These are phyloP conservation scores for Emergomyces pasteurianus DNA, from an alignment of 2,329 filamentous ascomycete species.

Conservation along the genomic window DNA sequence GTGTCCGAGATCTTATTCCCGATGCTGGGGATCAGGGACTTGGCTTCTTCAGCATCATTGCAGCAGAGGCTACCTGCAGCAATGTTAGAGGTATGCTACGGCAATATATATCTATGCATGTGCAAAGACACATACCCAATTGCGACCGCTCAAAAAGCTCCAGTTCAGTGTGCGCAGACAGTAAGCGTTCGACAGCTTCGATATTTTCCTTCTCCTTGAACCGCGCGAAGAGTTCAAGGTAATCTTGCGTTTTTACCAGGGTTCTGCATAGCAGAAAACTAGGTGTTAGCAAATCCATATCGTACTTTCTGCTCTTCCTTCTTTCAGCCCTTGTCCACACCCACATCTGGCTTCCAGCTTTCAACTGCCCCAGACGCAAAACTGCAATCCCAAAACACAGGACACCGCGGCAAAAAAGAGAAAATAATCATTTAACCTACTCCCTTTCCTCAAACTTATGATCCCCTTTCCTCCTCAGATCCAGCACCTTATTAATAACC, in stretches of 20 bases:
- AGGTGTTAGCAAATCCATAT: neutral
- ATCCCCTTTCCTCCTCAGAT: slow-evolving; percentile 64
- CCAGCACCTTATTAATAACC: slow-evolving; percentile 79
- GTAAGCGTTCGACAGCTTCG: slow-evolving; percentile 79
- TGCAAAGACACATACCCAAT: slow-evolving; percentile 49
- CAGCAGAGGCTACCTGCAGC: slow-evolving; percentile 73
- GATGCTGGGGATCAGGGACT: slow-evolving; percentile 83
- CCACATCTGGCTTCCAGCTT: neutral
- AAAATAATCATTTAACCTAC: slow-evolving; percentile 37
- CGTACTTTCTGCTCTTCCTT: neutral
- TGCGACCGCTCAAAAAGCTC: slow-evolving; percentile 90
- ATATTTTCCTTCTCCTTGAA: slow-evolving; percentile 95
- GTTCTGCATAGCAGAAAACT: slow-evolving; percentile 33
- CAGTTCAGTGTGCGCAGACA: slow-evolving; percentile 63
- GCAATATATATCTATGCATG: neutral
- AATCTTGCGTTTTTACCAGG: slow-evolving; percentile 77
- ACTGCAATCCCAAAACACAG: neutral
- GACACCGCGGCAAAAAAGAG: neutral
- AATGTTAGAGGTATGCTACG: neutral
- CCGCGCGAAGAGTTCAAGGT: slow-evolving; percentile 86
- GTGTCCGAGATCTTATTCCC: slow-evolving; percentile 83
- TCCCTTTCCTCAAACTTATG: slow-evolving; percentile 77
- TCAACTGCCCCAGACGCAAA: neutral
- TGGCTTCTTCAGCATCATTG: slow-evolving; percentile 87
- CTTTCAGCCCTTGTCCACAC: neutral